phyloP scores from a whole-genome alignment of 139 green algal species.

The Diplosphaera chodatii region DNA sequence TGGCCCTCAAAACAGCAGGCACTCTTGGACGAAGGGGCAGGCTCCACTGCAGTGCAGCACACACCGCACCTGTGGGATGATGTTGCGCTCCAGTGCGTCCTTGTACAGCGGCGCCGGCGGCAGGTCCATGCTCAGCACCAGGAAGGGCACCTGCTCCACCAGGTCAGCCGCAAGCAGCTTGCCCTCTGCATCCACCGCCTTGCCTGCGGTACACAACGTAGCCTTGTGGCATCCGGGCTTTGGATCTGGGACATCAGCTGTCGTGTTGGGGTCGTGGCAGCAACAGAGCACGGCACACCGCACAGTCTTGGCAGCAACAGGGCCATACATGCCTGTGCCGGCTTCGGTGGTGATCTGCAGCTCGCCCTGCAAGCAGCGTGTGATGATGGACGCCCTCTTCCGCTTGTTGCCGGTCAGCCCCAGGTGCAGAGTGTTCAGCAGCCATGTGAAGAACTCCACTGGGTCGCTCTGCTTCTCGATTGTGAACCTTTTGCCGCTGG shows the following conservation, averaged over 20 bases:
- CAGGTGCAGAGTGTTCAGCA: conserved; percentile 87
- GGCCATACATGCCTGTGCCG: conserved; percentile 69
- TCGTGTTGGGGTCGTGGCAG: no score
- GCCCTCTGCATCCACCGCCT: not conserved
- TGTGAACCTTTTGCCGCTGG: conserved; percentile 78
- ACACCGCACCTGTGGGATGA: conserved; percentile 86
- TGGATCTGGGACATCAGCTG: no score
- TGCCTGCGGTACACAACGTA: not conserved
- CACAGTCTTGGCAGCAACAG: no score
- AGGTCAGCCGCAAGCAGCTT: conserved; percentile 31
- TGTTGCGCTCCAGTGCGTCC: conserved; percentile 92
- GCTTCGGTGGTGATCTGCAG: conserved; percentile 79
- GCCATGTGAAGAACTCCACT: conserved; percentile 88
- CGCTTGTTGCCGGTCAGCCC: conserved; percentile 81
- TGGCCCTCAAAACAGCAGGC: no score
- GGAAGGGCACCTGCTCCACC: conserved; percentile 72
- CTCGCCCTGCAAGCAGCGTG: conserved; percentile 87
- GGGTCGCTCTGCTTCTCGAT: conserved; percentile 80
- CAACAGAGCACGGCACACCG: no score
- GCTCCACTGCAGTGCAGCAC: no score
- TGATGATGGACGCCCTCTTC: conserved; percentile 79
- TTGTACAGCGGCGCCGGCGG: conserved; percentile 94
- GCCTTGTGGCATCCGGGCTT: no score
- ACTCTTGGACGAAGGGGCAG: no score
- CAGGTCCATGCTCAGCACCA: conserved; percentile 90